A percentile compares a stretch with the other conserved stretches of the same genome.
phyloP scores from a whole-genome alignment of 2,329 filamentous ascomycete species.

The Cyphellophora attinorum region DNA sequence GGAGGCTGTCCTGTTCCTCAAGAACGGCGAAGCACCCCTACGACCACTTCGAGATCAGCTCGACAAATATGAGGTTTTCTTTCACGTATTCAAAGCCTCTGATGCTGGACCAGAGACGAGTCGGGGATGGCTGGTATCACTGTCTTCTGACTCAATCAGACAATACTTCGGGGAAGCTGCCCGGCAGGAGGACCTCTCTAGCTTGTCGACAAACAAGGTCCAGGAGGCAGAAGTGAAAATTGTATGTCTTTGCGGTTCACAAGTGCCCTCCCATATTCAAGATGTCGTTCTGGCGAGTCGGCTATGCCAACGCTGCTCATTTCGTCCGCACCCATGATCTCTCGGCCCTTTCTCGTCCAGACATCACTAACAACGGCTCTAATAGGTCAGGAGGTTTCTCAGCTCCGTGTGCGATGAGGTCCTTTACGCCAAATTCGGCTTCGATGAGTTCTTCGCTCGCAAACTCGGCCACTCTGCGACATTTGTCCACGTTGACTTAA shows the following conservation, averaged over 20 bases:
- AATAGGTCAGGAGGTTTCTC: not conserved
- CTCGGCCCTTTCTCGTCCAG: too few species aligned
- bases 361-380: too few species aligned
- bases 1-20: not conserved
- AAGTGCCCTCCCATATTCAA: too few species aligned
- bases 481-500: not conserved
- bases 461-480: not conserved
- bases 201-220: not conserved
- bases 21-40: not conserved
- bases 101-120: too few species aligned
- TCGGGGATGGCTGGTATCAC: not conserved
- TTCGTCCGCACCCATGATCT: too few species aligned
- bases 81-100: too few species aligned
- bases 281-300: too few species aligned
- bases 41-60: not conserved
- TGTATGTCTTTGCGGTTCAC: too few species aligned
- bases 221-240: constrained; percentile 1
- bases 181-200: not conserved
- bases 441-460: not conserved
- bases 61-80: not conserved
- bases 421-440: constrained; percentile 1
- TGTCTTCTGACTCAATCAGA: not conserved
- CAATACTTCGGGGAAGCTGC: not conserved
- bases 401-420: not conserved
- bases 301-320: too few species aligned